Evolutionary conservation across 768 basidiomycete genomes (phyloP).

Genomic region (Hypholoma fasciculare): DNA sequence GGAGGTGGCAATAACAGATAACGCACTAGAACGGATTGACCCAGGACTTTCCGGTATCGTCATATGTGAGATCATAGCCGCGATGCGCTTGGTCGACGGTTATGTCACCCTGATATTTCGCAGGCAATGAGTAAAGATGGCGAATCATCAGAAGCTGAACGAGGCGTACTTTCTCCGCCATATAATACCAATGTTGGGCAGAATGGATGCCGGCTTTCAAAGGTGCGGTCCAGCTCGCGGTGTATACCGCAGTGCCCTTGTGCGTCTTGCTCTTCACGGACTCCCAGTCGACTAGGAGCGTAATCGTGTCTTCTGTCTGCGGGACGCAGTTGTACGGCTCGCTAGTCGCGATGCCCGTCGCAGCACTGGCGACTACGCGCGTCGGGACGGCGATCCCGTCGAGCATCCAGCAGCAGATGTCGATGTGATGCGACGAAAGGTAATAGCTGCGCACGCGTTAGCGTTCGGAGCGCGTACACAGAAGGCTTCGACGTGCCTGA

Average conservation of each 20-base stretch:
- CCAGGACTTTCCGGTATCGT: slow-evolving; percentile 82
- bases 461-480: slow-evolving; percentile 2
- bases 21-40: slow-evolving; percentile 92
- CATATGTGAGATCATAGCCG: slow-evolving; percentile 87
- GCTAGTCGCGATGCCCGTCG: slow-evolving; percentile 87
- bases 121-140: slow-evolving; percentile 8
- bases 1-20: background rate
- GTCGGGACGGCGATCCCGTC: slow-evolving; percentile 76
- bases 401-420: slow-evolving; percentile 84
- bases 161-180: slow-evolving; percentile 76
- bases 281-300: slow-evolving; percentile 93
- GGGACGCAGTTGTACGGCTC: slow-evolving; percentile 87
- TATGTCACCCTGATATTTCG: slow-evolving; percentile 73
- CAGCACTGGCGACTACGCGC: slow-evolving; percentile 87
- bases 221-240: slow-evolving; percentile 94
- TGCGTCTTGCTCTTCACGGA: slow-evolving; percentile 73
- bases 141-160: background rate
- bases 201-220: slow-evolving; percentile 88
- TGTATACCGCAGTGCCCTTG: slow-evolving; percentile 87
- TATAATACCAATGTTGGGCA: slow-evolving; percentile 93
- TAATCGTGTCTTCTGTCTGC: slow-evolving; percentile 93
- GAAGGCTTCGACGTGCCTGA: slow-evolving; percentile 51
- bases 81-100: slow-evolving; percentile 92
- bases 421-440: slow-evolving; percentile 93
- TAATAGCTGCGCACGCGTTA: slow-evolving; percentile 63